phyloP scores from a whole-genome alignment of 2,329 filamentous ascomycete genomes.

The Epichloe hybrida region DNA sequence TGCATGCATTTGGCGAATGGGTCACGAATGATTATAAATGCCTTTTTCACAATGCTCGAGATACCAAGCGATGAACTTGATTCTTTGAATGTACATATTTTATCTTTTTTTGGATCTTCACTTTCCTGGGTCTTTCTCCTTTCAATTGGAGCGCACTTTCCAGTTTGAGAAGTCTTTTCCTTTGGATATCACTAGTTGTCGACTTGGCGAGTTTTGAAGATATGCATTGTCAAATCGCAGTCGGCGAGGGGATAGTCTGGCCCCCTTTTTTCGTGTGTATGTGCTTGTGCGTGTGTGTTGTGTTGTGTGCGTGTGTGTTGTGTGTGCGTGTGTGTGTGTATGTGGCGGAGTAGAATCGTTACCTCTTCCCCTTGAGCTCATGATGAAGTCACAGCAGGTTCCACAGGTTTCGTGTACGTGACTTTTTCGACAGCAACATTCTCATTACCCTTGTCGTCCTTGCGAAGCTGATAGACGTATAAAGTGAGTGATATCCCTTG shows the following conservation, averaged over 20 bases:
- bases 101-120: constrained; percentile 8
- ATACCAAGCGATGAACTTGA: constrained; percentile 23
- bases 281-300: no score
- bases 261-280: background rate
- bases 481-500: constrained; percentile 92
- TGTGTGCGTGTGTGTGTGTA: no score
- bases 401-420: constrained; percentile 66
- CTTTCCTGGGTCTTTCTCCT: constrained; percentile 5
- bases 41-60: constrained; percentile 14
- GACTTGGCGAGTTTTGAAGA: constrained; percentile 6
- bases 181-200: constrained; percentile 9
- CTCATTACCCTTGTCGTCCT: constrained; percentile 62
- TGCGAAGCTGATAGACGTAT: constrained; percentile 82
- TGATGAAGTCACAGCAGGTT: constrained; percentile 40
- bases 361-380: constrained; percentile 11
- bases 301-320: no score
- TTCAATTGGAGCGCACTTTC: constrained; percentile 7
- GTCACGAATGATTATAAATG: constrained; percentile 13
- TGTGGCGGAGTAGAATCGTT: background rate
- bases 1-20: constrained; percentile 13
- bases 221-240: constrained; percentile 9
- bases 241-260: background rate
- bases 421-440: constrained; percentile 73
- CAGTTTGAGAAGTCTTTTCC: constrained; percentile 5
- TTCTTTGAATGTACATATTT: constrained; percentile 18